Evolutionary conservation across 2,329 filamentous ascomycete genomes (phyloP).

Genomic region (Sclerotinia minor): DNA sequence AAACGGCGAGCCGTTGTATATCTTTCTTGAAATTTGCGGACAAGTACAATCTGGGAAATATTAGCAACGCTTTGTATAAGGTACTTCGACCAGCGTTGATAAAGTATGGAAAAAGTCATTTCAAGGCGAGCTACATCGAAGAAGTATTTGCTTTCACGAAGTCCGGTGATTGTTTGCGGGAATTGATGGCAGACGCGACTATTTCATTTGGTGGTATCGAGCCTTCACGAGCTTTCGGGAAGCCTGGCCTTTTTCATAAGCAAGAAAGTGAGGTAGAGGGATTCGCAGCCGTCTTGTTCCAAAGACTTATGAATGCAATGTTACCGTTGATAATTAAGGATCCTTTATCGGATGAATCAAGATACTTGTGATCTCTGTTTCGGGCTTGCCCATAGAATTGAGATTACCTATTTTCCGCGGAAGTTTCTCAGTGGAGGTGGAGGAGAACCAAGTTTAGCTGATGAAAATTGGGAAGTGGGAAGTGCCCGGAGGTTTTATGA

Average conservation of each 20-base stretch:
- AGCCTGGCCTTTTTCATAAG: background rate
- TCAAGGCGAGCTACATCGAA: background rate
- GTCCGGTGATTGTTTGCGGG: background rate
- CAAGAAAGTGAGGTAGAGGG: background rate
- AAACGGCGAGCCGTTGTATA: background rate
- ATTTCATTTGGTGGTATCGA: background rate
- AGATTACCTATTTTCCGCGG: too few relatives aligned
- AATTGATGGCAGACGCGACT: background rate
- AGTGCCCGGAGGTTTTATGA: too few relatives aligned
- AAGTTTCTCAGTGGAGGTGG: too few relatives aligned
- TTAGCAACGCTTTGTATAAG: background rate
- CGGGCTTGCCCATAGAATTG: too few relatives aligned
- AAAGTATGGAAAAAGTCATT: background rate
- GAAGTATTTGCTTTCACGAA: background rate
- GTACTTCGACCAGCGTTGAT: background rate
- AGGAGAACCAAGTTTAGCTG: too few relatives aligned
- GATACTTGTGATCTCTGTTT: too few relatives aligned
- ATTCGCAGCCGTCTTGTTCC: background rate
- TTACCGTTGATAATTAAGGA: too few relatives aligned
- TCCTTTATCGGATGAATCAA: too few relatives aligned
- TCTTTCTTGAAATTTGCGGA: background rate
- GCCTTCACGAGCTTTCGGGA: too few relatives aligned
- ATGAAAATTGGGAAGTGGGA: too few relatives aligned
- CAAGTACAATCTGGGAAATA: background rate
- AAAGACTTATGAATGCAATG: background rate